Conservation (phyloP, 352 stramenopile species). For the Phytophthora agathidicida region DNA sequence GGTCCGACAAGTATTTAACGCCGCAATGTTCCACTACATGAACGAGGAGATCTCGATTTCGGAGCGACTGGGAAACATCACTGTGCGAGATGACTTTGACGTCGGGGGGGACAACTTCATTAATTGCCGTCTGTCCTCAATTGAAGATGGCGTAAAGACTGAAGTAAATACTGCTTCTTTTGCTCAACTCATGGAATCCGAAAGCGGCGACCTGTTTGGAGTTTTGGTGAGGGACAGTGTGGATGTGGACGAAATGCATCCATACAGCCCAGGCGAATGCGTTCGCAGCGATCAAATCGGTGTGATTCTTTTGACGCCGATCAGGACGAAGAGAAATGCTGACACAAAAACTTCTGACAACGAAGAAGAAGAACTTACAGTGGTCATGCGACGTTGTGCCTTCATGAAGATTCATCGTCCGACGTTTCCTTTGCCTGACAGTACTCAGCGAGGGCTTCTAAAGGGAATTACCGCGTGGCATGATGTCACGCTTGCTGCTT, state of each 20-base stretch:
- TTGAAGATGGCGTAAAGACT: conserved; percentile 18
- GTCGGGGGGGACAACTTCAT: conserved; percentile 5
- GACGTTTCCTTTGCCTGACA: conserved; percentile 2
- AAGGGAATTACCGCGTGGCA: conserved; percentile 14
- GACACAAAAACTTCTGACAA: neutral
- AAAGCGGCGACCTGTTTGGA: neutral
- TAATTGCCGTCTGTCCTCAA: conserved; percentile 14
- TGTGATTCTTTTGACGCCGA: conserved; percentile 10
- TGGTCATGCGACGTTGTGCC: conserved; percentile 16
- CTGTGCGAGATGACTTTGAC: conserved; percentile 38
- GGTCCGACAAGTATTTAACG: conserved; percentile 31
- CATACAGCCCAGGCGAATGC: conserved; percentile 18
- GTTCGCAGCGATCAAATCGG: conserved; percentile 23
- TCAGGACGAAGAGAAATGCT: neutral
- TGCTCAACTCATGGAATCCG: conserved; percentile 7
- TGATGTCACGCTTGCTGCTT: conserved; percentile 13
- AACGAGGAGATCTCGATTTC: conserved; percentile 50
- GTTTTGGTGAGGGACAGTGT: conserved; percentile 22
- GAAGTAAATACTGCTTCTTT: conserved; percentile 26
- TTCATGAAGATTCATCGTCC: conserved; percentile 20
- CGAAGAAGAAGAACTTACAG: conserved; percentile 5
- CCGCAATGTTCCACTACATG: conserved; percentile 31
- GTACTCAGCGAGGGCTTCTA: conserved; percentile 3
- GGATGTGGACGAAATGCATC: conserved; percentile 23
- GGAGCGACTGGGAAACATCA: conserved; percentile 37